Conservation (phyloP, 2,329 filamentous ascomycete species). For the Pyrenochaeta sp. region DNA sequence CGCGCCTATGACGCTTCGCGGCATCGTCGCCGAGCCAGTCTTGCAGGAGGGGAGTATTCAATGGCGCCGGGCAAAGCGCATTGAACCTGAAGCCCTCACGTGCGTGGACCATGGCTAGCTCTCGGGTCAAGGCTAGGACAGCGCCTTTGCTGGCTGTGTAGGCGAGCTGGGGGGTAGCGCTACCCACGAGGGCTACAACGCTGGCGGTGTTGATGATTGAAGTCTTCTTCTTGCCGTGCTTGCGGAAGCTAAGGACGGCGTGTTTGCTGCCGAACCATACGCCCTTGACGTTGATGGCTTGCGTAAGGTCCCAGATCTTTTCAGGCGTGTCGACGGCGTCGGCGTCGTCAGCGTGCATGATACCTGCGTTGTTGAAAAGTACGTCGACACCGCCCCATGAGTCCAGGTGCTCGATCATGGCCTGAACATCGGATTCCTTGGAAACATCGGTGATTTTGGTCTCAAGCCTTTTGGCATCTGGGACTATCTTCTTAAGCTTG, state of each 20-base stretch:
- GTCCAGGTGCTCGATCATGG: conserved; percentile 77
- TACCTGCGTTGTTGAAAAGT: conserved; percentile 97
- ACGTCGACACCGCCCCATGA: conserved; percentile 87
- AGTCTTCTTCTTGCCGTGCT: conserved; percentile 78
- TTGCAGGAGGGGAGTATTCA: conserved; percentile 91
- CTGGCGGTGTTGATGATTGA: conserved; percentile 94
- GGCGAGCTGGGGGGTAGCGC: conserved; percentile 86
- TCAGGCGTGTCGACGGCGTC: conserved; percentile 82
- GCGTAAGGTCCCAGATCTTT: conserved; percentile 92
- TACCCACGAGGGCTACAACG: conserved; percentile 85
- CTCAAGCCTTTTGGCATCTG: conserved; percentile 66
- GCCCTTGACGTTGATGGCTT: conserved; percentile 95
- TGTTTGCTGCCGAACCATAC: conserved; percentile 98
- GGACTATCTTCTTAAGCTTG: conserved; percentile 78
- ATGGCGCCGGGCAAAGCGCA: conserved; percentile 84
- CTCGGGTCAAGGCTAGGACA: conserved; percentile 86
- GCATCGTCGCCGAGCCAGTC: conserved; percentile 91
- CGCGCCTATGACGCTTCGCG: conserved; percentile 80
- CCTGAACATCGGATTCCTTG: conserved; percentile 80
- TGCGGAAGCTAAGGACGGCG: conserved; percentile 81
- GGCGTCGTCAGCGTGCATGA: conserved; percentile 81
- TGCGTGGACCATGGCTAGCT: conserved; percentile 91
- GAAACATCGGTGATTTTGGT: conserved; percentile 79
- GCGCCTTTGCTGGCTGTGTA: conserved; percentile 96
- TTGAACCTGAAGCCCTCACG: conserved; percentile 92